Conservation (phyloP, 305 asterid genomes). For the Ilex paraguariensis region DNA sequence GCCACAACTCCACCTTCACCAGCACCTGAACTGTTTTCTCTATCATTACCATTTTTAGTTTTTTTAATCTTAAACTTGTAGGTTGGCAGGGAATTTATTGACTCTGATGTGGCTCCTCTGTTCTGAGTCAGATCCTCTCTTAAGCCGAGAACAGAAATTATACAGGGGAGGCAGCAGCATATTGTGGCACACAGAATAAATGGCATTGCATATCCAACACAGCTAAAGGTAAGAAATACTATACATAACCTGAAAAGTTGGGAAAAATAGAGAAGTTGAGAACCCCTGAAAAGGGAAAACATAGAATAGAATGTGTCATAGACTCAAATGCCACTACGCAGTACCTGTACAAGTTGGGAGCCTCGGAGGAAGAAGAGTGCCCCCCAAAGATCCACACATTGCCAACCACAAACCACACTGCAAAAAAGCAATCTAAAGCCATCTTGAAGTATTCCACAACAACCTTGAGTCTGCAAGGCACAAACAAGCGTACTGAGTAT, state of each 20-base stretch:
- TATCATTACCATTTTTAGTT: slow-evolving; percentile 38
- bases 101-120: slow-evolving; percentile 89
- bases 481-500: slow-evolving; percentile 2
- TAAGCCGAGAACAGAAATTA: slow-evolving; percentile 80
- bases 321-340: not conserved
- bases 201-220: slow-evolving; percentile 98
- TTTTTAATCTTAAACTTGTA: slow-evolving; percentile 70
- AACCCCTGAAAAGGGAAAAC: slow-evolving; percentile 1
- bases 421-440: slow-evolving; percentile 98
- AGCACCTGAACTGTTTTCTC: slow-evolving; percentile 31
- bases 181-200: slow-evolving; percentile 89
- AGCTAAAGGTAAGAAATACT: slow-evolving; percentile 88
- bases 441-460: slow-evolving; percentile 74
- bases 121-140: slow-evolving; percentile 75
- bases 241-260: slow-evolving; percentile 69
- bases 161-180: slow-evolving; percentile 99
- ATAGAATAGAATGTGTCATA: not conserved
- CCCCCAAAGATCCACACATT: slow-evolving; percentile 96
- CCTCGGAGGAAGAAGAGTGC: slow-evolving; percentile 74
- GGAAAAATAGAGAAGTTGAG: not conserved
- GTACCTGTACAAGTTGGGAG: slow-evolving; percentile 92
- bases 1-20: slow-evolving; percentile 48
- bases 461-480: slow-evolving; percentile 59
- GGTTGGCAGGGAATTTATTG: slow-evolving; percentile 85
- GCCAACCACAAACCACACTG: slow-evolving; percentile 97